These are phyloP conservation scores for Jamesozyma hellenica DNA, from an alignment of 805 yeast species.

Conservation along the genomic window DNA sequence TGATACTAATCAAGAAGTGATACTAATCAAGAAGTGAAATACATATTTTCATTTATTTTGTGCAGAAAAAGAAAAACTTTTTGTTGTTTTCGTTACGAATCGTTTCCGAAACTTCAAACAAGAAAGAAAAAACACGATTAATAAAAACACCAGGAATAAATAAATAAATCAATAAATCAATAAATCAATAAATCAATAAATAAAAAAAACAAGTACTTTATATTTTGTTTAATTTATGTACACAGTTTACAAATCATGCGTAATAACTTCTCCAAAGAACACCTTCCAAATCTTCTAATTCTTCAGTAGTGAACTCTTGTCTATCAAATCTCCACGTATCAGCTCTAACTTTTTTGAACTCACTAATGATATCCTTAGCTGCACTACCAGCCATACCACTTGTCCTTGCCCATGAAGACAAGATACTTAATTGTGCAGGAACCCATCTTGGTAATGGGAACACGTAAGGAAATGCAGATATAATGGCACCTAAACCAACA, in stretches of 20 bases:
- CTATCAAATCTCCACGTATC: constrained; percentile 95
- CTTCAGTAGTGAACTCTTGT: constrained; percentile 63
- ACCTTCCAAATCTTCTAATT: constrained; percentile 87
- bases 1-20: no score
- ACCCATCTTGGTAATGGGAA: constrained; percentile 92
- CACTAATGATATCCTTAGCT: constrained; percentile 71
- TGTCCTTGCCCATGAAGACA: constrained; percentile 65
- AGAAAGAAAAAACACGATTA: no score
- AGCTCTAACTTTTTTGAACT: constrained; percentile 82
- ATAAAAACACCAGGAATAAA: no score
- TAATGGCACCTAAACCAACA: constrained; percentile 77
- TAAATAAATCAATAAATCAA: no score
- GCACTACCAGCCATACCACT: constrained; percentile 78
- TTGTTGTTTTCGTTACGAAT: no score
- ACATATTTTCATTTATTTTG: no score
- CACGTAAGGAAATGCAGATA: constrained; percentile 80
- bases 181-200: no score
- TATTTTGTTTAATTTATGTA: no score
- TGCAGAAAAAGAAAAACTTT: no score
- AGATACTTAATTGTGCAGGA: constrained; percentile 56
- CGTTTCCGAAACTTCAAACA: no score
- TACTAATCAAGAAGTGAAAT: no score
- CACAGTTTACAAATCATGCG: constrained; percentile 38
- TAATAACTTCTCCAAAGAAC: constrained; percentile 89
- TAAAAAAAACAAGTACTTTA: no score